These are phyloP conservation scores for Passalora sequoiae DNA, from an alignment of 2,329 filamentous ascomycete species.

Conservation along the genomic window DNA sequence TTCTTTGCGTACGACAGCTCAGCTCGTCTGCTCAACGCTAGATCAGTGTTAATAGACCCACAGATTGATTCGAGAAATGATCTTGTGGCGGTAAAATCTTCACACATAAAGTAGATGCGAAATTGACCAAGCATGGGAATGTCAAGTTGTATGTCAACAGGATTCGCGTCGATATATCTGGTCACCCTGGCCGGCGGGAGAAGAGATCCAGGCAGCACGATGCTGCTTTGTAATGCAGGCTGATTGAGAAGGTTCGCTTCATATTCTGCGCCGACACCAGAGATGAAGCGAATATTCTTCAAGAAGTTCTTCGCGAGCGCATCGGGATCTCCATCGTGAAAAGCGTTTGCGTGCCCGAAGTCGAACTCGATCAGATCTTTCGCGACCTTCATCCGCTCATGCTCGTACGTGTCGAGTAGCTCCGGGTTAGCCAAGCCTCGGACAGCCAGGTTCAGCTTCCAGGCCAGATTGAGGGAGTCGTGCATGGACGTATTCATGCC, in stretches of 20 bases:
- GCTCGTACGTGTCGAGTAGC: conserved; percentile 38
- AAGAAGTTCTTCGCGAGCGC: conserved; percentile 64
- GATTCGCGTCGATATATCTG: conserved; percentile 71
- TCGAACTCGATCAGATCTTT: conserved; percentile 43
- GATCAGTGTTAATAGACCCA: conserved; percentile 49
- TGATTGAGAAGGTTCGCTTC: background rate
- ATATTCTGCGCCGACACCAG: conserved; percentile 65
- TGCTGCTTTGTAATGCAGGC: background rate
- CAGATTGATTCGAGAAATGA: conserved; percentile 59
- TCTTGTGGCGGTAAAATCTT: conserved; percentile 53
- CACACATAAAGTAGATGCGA: conserved; percentile 66
- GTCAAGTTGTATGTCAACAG: conserved; percentile 70
- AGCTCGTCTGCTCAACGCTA: too few relatives aligned
- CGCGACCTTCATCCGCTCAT: conserved; percentile 41
- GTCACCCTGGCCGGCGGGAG: conserved; percentile 66
- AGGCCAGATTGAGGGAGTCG: conserved; percentile 42
- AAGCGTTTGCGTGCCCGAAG: conserved; percentile 47
- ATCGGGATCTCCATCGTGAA: conserved; percentile 57
- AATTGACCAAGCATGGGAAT: conserved; percentile 75
- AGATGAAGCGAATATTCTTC: conserved; percentile 68
- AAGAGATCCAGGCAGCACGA: conserved; percentile 35
- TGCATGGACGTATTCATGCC: conserved; percentile 46
- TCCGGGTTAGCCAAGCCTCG: conserved; percentile 36
- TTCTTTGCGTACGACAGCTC: conserved; percentile 58
- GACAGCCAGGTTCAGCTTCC: conserved; percentile 41